Evolutionary conservation across 257 asterid species (phyloP).

Genomic region (Apocynum venetum): DNA sequence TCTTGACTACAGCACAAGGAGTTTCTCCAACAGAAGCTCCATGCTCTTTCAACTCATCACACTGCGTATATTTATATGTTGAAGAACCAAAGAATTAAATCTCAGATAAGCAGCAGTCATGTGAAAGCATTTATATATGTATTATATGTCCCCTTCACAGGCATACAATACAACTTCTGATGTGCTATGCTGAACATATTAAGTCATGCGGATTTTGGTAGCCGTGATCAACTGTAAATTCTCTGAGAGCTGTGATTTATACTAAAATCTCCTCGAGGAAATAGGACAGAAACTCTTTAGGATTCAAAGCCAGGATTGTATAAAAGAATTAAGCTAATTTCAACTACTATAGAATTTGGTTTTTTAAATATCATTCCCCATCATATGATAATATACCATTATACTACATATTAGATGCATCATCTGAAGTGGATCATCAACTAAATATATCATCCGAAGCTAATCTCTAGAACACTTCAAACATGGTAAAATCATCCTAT

Average conservation of each 20-base stretch:
- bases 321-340: background rate
- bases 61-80: conserved; percentile 39
- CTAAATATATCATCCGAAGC: background rate
- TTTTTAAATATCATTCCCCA: background rate
- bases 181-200: background rate
- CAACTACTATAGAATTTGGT: background rate
- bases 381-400: background rate
- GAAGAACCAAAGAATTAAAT: background rate
- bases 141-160: background rate
- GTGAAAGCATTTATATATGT: background rate
- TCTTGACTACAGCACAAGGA: conserved; percentile 86
- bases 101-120: background rate
- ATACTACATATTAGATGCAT: background rate
- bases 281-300: background rate
- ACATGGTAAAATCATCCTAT: background rate
- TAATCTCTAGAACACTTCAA: background rate
- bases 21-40: conserved; percentile 82
- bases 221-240: background rate
- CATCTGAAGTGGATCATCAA: background rate
- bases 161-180: background rate
- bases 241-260: background rate
- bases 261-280: background rate
- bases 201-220: background rate
- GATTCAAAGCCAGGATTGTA: background rate
- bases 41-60: conserved; percentile 83